Conservation (phyloP, 1,284 basidiomycete genomes). For the Austroboletus olivaceoglutinosus region DNA sequence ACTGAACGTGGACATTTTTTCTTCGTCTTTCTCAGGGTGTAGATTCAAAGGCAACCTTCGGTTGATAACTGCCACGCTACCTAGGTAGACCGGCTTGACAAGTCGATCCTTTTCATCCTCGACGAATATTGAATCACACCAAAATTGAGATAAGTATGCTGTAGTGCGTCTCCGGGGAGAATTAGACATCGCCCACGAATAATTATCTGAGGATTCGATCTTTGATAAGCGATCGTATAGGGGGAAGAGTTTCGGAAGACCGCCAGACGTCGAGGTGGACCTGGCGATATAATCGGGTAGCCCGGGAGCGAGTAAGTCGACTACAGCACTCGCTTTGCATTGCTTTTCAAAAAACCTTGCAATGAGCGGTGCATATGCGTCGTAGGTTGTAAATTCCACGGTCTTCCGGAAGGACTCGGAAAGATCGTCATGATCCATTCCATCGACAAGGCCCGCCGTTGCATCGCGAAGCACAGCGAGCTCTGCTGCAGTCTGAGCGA, state of each 20-base stretch:
- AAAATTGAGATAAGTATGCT: neutral
- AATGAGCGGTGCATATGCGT: slow-evolving; percentile 9
- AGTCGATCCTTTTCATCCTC: neutral
- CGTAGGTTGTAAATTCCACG: slow-evolving; percentile 8
- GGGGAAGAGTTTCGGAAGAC: slow-evolving; percentile 2
- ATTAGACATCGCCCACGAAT: neutral
- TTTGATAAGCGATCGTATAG: neutral
- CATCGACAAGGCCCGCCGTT: neutral
- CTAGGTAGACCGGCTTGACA: neutral
- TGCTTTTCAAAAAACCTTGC: slow-evolving; percentile 6
- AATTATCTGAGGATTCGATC: neutral
- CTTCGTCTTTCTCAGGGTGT: neutral
- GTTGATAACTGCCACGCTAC: neutral
- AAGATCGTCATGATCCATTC: neutral
- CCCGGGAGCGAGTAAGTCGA: neutral
- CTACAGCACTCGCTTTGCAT: slow-evolving; percentile 7
- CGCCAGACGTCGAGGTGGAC: neutral
- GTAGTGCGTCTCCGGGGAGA: neutral
- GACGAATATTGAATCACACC: neutral
- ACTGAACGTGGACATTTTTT: neutral
- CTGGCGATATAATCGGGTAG: neutral
- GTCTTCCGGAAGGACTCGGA: neutral
- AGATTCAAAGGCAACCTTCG: neutral
- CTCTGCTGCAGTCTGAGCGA: neutral
- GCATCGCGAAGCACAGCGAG: slow-evolving; percentile 5